Conservation (phyloP, 495 filamentous ascomycete species). For the Penicillium atrosanguineum region DNA sequence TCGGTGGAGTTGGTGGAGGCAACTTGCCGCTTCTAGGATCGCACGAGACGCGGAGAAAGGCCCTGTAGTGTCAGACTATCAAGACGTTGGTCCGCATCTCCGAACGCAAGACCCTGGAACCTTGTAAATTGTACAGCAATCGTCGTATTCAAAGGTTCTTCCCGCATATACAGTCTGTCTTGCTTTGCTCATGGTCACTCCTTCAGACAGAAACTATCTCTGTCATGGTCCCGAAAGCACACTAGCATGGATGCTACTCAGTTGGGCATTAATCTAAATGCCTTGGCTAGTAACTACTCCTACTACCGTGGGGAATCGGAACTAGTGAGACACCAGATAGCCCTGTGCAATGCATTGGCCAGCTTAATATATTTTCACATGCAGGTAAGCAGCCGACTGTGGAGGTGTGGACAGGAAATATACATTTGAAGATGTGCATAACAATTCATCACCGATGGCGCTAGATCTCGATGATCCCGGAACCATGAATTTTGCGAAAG, state of each 20-base stretch:
- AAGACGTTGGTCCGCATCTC: background rate
- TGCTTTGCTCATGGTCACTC: background rate
- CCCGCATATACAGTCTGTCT: background rate
- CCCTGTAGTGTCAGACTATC: background rate
- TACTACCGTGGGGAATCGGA: background rate
- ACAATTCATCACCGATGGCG: background rate
- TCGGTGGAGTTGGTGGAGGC: background rate
- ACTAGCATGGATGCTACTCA: background rate
- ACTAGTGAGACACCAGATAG: background rate
- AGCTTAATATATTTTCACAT: background rate
- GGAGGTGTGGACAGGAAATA: background rate
- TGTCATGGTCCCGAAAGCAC: background rate
- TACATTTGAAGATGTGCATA: background rate
- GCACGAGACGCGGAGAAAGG: background rate
- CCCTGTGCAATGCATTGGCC: background rate
- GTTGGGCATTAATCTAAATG: background rate
- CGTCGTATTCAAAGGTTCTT: background rate
- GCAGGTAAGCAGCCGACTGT: background rate
- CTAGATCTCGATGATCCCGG: background rate
- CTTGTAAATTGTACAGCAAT: background rate
- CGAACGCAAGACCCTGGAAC: background rate
- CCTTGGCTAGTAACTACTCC: background rate
- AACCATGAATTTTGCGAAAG: background rate
- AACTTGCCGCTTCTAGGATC: background rate
- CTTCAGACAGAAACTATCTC: background rate